Conservation (phyloP, 305 asterid species). For the Fraxinus sp. region DNA sequence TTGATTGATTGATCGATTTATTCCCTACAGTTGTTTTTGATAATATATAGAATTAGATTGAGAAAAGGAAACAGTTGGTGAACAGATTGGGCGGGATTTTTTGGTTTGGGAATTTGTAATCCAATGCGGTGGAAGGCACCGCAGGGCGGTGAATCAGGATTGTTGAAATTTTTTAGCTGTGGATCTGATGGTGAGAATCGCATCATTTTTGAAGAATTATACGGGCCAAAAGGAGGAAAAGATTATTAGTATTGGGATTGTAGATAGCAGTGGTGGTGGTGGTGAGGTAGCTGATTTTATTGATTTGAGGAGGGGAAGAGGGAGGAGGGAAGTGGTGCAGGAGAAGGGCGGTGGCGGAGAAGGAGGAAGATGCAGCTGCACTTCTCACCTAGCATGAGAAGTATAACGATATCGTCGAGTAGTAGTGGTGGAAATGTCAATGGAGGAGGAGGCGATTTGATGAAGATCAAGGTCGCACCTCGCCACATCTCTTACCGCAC, state of each 20-base stretch:
- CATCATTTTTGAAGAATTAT: conserved; percentile 35
- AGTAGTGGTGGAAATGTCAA: conserved; percentile 54
- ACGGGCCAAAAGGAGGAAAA: conserved; percentile 22
- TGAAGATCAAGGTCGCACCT: conserved; percentile 96
- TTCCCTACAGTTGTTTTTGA: conserved; percentile 11
- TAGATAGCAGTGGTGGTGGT: conserved; percentile 26
- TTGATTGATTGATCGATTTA: conserved; percentile 1
- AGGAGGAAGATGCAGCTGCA: conserved; percentile 64
- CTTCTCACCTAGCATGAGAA: conserved; percentile 23
- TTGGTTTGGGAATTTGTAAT: conserved; percentile 17
- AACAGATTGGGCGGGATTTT: conserved; percentile 35
- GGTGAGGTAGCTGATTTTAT: conserved; percentile 25
- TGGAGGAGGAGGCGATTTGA: conserved; percentile 78
- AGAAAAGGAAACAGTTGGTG: conserved; percentile 30
- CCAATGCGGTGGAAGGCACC: conserved; percentile 40
- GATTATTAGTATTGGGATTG: conserved; percentile 20
- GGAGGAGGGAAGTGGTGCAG: conserved; percentile 29
- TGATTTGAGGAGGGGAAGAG: conserved; percentile 36
- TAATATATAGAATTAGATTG: conserved; percentile 18
- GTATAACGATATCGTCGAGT: conserved; percentile 48
- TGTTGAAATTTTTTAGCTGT: conserved; percentile 35
- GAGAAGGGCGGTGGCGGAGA: conserved; percentile 42
- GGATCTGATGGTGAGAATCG: conserved; percentile 59
- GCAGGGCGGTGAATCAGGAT: conserved; percentile 37
- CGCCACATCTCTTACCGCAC: conserved; percentile 87